A percentile compares a stretch with the other conserved stretches of the same genome.
These are phyloP conservation scores for Fonsecaea monophora DNA, from an alignment of 2,329 filamentous ascomycete species.

Conservation along the genomic window DNA sequence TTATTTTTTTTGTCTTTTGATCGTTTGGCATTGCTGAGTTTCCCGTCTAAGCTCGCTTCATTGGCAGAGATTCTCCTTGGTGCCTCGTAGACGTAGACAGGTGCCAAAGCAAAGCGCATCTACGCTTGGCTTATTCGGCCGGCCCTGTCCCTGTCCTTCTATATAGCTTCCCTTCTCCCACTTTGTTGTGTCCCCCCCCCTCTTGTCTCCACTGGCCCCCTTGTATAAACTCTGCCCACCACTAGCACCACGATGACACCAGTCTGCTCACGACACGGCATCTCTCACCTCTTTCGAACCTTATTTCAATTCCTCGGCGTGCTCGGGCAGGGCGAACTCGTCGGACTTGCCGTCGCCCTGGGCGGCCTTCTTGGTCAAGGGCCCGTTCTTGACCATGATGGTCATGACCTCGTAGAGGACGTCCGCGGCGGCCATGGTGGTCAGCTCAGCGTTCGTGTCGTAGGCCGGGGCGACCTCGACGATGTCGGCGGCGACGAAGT, in stretches of 20 bases:
- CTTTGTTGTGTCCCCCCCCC: no score
- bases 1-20: not conserved
- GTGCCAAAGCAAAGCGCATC: no score
- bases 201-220: no score
- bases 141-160: no score
- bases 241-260: not conserved
- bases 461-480: slow-evolving; percentile 69
- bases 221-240: not conserved
- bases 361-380: slow-evolving; percentile 57
- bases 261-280: not conserved
- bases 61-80: not conserved
- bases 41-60: not conserved
- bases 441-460: slow-evolving; percentile 66
- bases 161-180: no score
- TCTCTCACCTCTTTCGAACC: not conserved
- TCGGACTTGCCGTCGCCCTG: slow-evolving; percentile 20
- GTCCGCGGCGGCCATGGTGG: slow-evolving; percentile 61
- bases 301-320: not conserved
- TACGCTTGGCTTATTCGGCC: no score
- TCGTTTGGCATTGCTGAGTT: not conserved
- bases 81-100: not conserved
- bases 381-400: slow-evolving; percentile 80
- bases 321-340: not conserved
- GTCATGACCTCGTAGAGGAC: slow-evolving; percentile 79
- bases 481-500: slow-evolving; percentile 66